Conservation (phyloP, 768 basidiomycete species). For the Myochromella boudieri region DNA sequence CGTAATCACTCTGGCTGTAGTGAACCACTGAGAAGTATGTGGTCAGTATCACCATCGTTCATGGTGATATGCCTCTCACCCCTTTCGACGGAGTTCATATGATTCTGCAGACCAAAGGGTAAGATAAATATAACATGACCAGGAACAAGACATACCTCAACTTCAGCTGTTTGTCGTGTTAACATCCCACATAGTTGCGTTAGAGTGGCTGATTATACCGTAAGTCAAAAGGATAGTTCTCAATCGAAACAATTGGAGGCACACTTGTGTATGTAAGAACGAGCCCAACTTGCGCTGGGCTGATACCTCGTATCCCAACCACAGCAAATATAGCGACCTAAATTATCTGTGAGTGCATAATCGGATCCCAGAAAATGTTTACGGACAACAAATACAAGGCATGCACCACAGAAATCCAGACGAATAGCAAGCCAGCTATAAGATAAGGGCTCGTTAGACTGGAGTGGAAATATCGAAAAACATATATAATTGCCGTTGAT, state of each 20-base stretch:
- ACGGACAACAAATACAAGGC: conserved; percentile 54
- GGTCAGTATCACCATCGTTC: neutral
- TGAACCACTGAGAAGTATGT: conserved; percentile 41
- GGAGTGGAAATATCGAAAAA: neutral
- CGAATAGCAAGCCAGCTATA: conserved; percentile 68
- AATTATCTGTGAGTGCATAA: neutral
- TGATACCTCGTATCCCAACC: conserved; percentile 52
- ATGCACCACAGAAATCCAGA: conserved; percentile 66
- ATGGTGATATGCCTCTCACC: conserved; percentile 30
- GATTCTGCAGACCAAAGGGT: conserved; percentile 39
- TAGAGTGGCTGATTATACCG: conserved; percentile 37
- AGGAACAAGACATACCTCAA: conserved; percentile 44
- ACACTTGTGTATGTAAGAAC: conserved; percentile 66
- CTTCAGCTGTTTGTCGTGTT: conserved; percentile 63
- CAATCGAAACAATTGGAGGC: neutral
- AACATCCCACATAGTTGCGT: conserved; percentile 54
- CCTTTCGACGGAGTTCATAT: conserved; percentile 68
- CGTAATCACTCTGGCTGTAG: conserved; percentile 49
- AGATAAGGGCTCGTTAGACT: neutral
- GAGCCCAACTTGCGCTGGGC: conserved; percentile 69
- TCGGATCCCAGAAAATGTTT: neutral
- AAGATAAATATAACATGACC: neutral
- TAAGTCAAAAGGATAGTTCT: neutral
- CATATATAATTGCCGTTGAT: conserved; percentile 61
- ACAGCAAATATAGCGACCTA: conserved; percentile 70